Evolutionary conservation across 2,329 filamentous ascomycete genomes (phyloP).

Genomic region (Colletotrichum paranaense): DNA sequence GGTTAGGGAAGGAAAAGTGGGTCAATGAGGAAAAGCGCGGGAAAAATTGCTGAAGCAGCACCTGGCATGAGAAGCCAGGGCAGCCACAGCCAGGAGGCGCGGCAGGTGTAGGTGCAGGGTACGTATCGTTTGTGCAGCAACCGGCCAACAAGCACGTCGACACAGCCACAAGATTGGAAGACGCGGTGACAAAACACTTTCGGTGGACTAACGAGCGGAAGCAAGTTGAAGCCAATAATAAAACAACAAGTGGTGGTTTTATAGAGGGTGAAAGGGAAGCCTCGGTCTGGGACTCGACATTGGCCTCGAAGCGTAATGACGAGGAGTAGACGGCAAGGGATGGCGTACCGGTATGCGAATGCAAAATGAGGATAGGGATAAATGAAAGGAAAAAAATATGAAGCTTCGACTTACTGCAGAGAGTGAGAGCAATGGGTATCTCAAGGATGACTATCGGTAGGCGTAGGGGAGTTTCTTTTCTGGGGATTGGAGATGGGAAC

Average conservation of each 20-base stretch:
- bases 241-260: not conserved
- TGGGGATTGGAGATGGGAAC: not conserved
- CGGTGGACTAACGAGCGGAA: not conserved
- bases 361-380: not conserved
- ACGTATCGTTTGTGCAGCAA: conserved; percentile 5
- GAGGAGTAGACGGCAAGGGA: not conserved
- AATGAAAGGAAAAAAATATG: not conserved
- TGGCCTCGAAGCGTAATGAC: not conserved
- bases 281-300: not conserved
- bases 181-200: not conserved
- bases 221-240: not conserved
- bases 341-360: not conserved
- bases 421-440: not conserved
- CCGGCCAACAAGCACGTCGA: not conserved
- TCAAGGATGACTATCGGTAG: not conserved
- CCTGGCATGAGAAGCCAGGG: conserved; percentile 16
- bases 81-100: conserved; percentile 24
- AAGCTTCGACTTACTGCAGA: conserved; percentile 12
- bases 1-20: conserved; percentile 30
- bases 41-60: conserved; percentile 23
- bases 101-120: not conserved
- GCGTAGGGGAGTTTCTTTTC: not conserved
- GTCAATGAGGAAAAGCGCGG: conserved; percentile 1
- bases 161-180: not conserved
- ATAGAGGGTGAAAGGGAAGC: not conserved